Evolutionary conservation across 495 filamentous ascomycete genomes (phyloP), one percentile per base, ranked within the genome.

Genomic region (Penicillium argentinense): DNA sequence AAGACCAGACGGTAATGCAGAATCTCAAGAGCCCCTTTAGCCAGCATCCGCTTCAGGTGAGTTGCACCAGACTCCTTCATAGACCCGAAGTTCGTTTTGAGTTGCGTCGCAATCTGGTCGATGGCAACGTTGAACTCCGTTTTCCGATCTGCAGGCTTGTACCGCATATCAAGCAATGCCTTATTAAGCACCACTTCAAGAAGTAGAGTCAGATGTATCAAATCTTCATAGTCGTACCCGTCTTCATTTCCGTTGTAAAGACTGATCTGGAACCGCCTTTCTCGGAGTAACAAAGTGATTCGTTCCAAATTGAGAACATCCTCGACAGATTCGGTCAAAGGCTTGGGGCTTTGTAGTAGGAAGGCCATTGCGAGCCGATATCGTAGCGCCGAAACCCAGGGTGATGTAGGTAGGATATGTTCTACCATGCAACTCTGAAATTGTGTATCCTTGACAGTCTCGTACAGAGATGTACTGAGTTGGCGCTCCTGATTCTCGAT

Each of bases 11-110:
- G 77, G 39, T 88, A 82, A 43, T 86, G 75, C 8, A 96, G 60
- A 3, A 81, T 69, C 56, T 93, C 85, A 5, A 95, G 69, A 17
- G 74, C 76, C 33, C 80, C 77, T 60, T 93, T 92, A 0, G 85
- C 83, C 42, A 91, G 77, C 34, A 87, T 83, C 14, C 87, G 76
- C 13, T 80, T 81, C 42, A 90, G 76, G 59, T 85, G 79, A 5
- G 83, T 78, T 18, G 86, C 85, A 19, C 88, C 87, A 1, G 81
- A 77, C 57, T 91, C 88, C 46, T 82, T 72, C 46, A 97, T 96
- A 6, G 72, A 72, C 12, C 77, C 79, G 60, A 84, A 86, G 33
- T 93, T 78, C 16, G 66, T 63, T 51, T 84, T 87, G 42, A 97
- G 69, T 17, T 69, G 68, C 12, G 69, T 60, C 11, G 81, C 75